phyloP scores from a whole-genome alignment of 257 asterid genomes.

The Plantago elongata region DNA sequence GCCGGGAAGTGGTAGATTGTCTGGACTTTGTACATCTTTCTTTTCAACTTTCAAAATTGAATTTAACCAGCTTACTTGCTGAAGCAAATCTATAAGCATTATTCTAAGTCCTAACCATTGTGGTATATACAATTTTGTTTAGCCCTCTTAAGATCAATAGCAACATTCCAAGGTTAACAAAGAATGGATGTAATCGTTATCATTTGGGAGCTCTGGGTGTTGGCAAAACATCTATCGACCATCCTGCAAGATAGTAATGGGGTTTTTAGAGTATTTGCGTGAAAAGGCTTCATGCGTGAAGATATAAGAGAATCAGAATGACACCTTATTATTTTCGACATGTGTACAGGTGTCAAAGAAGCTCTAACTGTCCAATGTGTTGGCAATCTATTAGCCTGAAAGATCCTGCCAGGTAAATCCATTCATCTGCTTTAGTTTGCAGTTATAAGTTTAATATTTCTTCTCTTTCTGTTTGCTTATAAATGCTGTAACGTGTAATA shows the following conservation, averaged over 20 bases:
- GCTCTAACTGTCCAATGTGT: conserved; percentile 98
- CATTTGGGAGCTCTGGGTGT: neutral
- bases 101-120: neutral
- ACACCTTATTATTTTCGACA: conserved; percentile 6
- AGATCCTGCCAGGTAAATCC: conserved; percentile 61
- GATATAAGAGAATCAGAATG: too few relatives aligned
- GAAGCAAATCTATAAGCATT: too few relatives aligned
- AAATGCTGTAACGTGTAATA: conserved; percentile 2
- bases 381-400: conserved; percentile 84
- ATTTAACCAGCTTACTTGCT: too few relatives aligned
- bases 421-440: conserved; percentile 10
- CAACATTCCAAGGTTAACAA: too few relatives aligned
- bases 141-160: too few relatives aligned
- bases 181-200: neutral
- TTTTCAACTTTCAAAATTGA: too few relatives aligned
- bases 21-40: too few relatives aligned
- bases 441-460: conserved; percentile 5
- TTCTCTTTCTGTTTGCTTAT: conserved; percentile 8
- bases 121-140: too few relatives aligned
- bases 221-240: neutral
- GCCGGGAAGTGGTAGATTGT: too few relatives aligned
- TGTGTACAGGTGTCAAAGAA: conserved; percentile 81
- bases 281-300: too few relatives aligned
- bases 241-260: neutral
- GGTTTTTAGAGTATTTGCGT: neutral